These are phyloP conservation scores for Mycena sp. DNA, from an alignment of 1,284 basidiomycete species.

Conservation along the genomic window DNA sequence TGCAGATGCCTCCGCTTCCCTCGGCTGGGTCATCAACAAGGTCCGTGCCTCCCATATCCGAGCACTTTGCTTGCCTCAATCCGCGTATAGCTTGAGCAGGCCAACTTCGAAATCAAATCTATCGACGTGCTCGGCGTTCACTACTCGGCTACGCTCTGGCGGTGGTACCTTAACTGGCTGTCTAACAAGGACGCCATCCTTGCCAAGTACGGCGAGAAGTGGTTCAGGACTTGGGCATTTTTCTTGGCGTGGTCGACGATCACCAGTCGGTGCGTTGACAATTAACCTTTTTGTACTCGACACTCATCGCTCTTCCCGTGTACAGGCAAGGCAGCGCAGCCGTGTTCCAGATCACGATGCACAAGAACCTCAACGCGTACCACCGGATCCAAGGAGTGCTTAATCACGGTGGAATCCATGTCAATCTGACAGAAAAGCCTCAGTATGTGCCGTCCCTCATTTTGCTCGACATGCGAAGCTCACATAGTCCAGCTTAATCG, in stretches of 20 bases:
- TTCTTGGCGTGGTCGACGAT: slow-evolving; percentile 89
- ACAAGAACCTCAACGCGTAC: slow-evolving; percentile 97
- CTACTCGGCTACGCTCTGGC: slow-evolving; percentile 93
- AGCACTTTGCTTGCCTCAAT: background rate
- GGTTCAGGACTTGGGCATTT: slow-evolving; percentile 92
- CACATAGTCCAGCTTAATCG: slow-evolving; percentile 4
- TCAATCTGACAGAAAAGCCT: slow-evolving; percentile 44
- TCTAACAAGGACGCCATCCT: slow-evolving; percentile 89
- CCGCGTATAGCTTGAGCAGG: slow-evolving; percentile 76
- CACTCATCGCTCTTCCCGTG: slow-evolving; percentile 24
- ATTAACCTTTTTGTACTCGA: background rate
- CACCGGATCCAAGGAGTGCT: slow-evolving; percentile 85
- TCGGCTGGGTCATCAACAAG: slow-evolving; percentile 92
- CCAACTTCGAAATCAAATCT: slow-evolving; percentile 97
- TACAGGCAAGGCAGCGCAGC: slow-evolving; percentile 90
- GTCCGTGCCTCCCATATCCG: slow-evolving; percentile 35
- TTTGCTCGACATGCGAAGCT: background rate
- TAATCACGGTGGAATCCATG: slow-evolving; percentile 80
- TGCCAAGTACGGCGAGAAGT: slow-evolving; percentile 90
- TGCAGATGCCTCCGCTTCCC: slow-evolving; percentile 94
- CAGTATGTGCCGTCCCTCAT: background rate
- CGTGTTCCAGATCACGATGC: slow-evolving; percentile 95
- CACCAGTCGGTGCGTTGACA: slow-evolving; percentile 61
- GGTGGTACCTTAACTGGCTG: slow-evolving; percentile 97
- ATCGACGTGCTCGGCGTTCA: slow-evolving; percentile 97